These are phyloP conservation scores for Bondarzewia mesenterica DNA, from an alignment of 1,284 basidiomycete genomes.

Conservation along the genomic window DNA sequence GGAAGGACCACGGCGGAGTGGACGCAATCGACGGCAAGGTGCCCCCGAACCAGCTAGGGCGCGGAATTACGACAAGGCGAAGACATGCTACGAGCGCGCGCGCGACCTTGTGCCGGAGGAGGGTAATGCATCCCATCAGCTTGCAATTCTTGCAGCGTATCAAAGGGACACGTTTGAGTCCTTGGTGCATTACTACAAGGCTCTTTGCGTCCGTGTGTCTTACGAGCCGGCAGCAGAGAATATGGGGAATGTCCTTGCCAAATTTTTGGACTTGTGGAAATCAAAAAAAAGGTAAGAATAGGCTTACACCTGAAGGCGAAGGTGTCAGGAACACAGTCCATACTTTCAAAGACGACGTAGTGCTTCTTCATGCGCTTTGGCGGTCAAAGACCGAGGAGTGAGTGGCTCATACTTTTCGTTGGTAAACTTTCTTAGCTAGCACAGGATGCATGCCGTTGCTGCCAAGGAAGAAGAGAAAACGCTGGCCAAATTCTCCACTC, in stretches of 20 bases:
- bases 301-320: slow-evolving; percentile 12
- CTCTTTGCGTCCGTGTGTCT: slow-evolving; percentile 79
- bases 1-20: slow-evolving; percentile 38
- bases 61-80: slow-evolving; percentile 69
- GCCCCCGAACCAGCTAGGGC: slow-evolving; percentile 25
- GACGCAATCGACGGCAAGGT: slow-evolving; percentile 32
- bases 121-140: slow-evolving; percentile 90
- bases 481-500: slow-evolving; percentile 42
- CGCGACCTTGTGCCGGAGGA: slow-evolving; percentile 71
- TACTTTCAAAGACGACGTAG: slow-evolving; percentile 61
- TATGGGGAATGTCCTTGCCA: slow-evolving; percentile 63
- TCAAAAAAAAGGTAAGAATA: slow-evolving; percentile 20
- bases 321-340: slow-evolving; percentile 38
- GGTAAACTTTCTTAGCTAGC: slow-evolving; percentile 1
- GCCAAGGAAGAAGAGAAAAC: slow-evolving; percentile 41
- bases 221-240: slow-evolving; percentile 89
- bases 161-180: slow-evolving; percentile 76
- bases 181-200: slow-evolving; percentile 85
- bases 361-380: slow-evolving; percentile 70
- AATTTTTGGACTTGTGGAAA: slow-evolving; percentile 54
- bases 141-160: slow-evolving; percentile 88
- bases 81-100: slow-evolving; percentile 80
- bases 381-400: slow-evolving; percentile 51
- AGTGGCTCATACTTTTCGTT: slow-evolving; percentile 21
- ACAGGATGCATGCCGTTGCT: slow-evolving; percentile 36